phyloP scores from a whole-genome alignment of 345 rosid genomes.

The Nasturtium officinale region DNA sequence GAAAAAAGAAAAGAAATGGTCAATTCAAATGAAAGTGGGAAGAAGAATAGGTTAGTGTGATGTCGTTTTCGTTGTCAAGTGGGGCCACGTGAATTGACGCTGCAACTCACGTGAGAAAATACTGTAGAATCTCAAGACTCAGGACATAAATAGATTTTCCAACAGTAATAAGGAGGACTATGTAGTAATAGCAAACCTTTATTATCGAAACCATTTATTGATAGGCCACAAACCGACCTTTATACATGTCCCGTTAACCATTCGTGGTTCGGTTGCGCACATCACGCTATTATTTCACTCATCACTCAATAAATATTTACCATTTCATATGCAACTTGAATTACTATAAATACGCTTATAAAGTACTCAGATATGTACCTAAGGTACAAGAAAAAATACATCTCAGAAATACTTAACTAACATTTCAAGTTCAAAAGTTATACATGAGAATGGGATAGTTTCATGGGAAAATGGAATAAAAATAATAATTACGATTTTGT shows the following conservation, averaged over 20 bases:
- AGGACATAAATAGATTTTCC: constrained; percentile 17
- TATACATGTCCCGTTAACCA: background rate
- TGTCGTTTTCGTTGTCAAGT: constrained; percentile 35
- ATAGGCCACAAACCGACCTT: constrained; percentile 20
- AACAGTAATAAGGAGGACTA: background rate
- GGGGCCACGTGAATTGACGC: constrained; percentile 41
- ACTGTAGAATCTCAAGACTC: constrained; percentile 34
- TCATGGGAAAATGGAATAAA: background rate
- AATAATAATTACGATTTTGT: no score
- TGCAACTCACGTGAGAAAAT: constrained; percentile 39
- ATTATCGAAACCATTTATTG: background rate
- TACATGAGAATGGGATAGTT: background rate
- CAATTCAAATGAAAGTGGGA: constrained; percentile 39
- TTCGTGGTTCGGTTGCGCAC: constrained; percentile 6
- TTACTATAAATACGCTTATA: background rate
- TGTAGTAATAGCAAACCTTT: background rate
- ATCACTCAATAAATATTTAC: background rate
- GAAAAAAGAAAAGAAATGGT: constrained; percentile 12
- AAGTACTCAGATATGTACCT: background rate
- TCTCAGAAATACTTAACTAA: background rate
- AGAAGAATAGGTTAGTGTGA: constrained; percentile 38
- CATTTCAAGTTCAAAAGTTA: background rate
- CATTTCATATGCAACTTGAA: background rate
- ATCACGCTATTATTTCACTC: background rate
- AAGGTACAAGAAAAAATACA: background rate